Percentiles rank a stretch among this genome's conserved stretches.
Conservation (phyloP, 2,329 filamentous ascomycete genomes). For the Fusarium sp. region DNA sequence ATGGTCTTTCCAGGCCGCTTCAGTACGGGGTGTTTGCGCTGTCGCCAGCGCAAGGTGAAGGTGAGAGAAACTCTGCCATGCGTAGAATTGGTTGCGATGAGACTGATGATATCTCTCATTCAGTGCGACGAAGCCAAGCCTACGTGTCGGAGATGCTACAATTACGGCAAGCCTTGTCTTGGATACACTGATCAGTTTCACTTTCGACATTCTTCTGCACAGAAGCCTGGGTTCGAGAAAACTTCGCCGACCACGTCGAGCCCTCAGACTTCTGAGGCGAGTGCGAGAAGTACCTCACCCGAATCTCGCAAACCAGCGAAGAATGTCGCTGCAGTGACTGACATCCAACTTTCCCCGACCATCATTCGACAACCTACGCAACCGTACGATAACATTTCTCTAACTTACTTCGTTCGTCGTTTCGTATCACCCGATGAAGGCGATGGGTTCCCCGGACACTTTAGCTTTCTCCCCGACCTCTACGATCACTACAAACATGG, state of each 20-base stretch:
- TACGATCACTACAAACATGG: slow-evolving; percentile 45
- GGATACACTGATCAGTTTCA: slow-evolving; percentile 53
- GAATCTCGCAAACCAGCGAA: not conserved
- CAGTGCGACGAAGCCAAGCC: slow-evolving; percentile 51
- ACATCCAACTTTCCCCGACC: not conserved
- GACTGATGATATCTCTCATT: not conserved
- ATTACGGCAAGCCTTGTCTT: slow-evolving; percentile 50
- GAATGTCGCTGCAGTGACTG: not conserved
- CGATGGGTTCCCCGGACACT: slow-evolving; percentile 49
- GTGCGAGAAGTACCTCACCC: not conserved
- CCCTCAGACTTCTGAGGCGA: not conserved
- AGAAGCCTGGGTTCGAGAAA: slow-evolving; percentile 13
- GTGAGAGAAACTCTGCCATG: slow-evolving; percentile 24
- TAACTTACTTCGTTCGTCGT: slow-evolving; percentile 51
- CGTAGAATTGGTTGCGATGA: not conserved
- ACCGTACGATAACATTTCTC: slow-evolving; percentile 46
- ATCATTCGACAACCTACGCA: slow-evolving; percentile 20
- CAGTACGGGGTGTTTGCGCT: slow-evolving; percentile 47
- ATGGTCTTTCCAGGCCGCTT: slow-evolving; percentile 50
- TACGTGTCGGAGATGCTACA: slow-evolving; percentile 48
- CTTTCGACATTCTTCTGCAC: slow-evolving; percentile 43
- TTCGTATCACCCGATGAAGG: slow-evolving; percentile 48
- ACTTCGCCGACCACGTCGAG: not conserved
- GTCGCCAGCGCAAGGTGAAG: slow-evolving; percentile 49
- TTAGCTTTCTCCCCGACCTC: slow-evolving; percentile 49